phyloP scores from a whole-genome alignment of 2,329 filamentous ascomycete species.

The Ceratocystis albifundus region DNA sequence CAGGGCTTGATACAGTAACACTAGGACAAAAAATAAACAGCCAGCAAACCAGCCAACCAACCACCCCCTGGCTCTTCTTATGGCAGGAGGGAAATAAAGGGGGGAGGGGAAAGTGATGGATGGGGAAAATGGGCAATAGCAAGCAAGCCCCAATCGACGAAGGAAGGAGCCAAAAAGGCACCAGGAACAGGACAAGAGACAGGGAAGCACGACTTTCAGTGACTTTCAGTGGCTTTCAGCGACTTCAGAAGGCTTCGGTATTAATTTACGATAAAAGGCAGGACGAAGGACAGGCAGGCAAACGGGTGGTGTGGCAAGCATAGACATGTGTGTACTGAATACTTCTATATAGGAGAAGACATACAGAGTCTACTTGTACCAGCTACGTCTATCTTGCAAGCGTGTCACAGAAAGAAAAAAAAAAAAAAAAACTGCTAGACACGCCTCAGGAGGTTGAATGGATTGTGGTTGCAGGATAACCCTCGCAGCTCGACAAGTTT shows the following conservation, averaged over 20 bases:
- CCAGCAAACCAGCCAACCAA: not conserved
- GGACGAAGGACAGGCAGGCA: not conserved
- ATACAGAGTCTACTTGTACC: too few species aligned
- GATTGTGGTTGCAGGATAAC: not conserved
- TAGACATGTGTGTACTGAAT: too few species aligned
- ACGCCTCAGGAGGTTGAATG: not conserved
- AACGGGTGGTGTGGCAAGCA: too few species aligned
- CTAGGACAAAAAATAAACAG: not conserved
- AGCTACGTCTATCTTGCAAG: too few species aligned
- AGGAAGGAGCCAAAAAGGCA: conserved; percentile 21
- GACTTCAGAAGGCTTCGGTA: not conserved
- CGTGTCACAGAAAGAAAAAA: not conserved
- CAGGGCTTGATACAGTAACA: not conserved
- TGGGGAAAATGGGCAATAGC: not conserved
- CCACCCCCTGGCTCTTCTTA: conserved; percentile 12
- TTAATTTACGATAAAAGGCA: too few species aligned
- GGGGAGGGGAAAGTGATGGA: conserved; percentile 13
- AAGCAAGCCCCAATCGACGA: conserved; percentile 16
- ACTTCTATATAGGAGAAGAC: too few species aligned
- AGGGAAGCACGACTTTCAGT: conserved; percentile 15
- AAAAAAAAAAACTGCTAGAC: not conserved
- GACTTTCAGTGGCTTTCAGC: not conserved
- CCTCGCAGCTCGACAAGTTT: not conserved
- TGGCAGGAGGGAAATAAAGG: conserved; percentile 22
- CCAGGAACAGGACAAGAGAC: conserved; percentile 21